Base-by-base conservation (phyloP, 2,329 filamentous ascomycete genomes). In the Diaporthe velutina region DNA sequence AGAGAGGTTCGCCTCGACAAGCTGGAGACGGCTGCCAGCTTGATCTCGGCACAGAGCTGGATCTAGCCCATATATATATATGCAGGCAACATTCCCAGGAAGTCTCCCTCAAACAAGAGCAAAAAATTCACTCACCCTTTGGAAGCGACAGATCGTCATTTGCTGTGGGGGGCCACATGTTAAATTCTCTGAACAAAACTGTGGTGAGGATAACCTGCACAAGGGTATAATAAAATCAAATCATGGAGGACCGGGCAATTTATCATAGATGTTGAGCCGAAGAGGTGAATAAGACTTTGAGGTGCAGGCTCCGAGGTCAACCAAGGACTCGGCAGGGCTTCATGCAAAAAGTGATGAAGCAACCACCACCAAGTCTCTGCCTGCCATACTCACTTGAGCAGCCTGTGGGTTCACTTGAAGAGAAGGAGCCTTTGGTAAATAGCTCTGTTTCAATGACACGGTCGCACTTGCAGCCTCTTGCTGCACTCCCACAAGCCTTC, bases 111-210 rank as follows among this genome's bases (percentile, higher is more conserved):
- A 19, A 22, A 50, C 17, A 35, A 17, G 15, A 70, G 25, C 9
- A 22, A 30, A 22, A 28, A 68, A 22, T 35, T 35, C 10, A 79
- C 84, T 74, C 86, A 91, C 90, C 90, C 85, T 93, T 93, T 38
- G 91, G 91, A 28, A 93, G 85, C 64, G 90, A 92, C 77, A 93
- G 82, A 78, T 93, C 91, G 79, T 93, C 91, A 77, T 89, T 92
- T 70, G 84, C 90, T 92, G 75, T n/a, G n/a, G n/a, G n/a, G n/a
- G n/a, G 61, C 60, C 35, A 8, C 52, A 60, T 75, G 83, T 87
- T 79, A 86, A 85, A 61, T 50, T 75, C 75, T 70, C 25, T 71
- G 38, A 71, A 30, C 50, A 52, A 25, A 19, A 5, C 5, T 30
- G 25, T 40, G 42, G n/a, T 30, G 33, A 12, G 15, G 42, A n/a